Evolutionary conservation across 2,329 filamentous ascomycete species (phyloP), one percentile per base, ranked within the genome.

Genomic region (Elsinoe necatrix): DNA sequence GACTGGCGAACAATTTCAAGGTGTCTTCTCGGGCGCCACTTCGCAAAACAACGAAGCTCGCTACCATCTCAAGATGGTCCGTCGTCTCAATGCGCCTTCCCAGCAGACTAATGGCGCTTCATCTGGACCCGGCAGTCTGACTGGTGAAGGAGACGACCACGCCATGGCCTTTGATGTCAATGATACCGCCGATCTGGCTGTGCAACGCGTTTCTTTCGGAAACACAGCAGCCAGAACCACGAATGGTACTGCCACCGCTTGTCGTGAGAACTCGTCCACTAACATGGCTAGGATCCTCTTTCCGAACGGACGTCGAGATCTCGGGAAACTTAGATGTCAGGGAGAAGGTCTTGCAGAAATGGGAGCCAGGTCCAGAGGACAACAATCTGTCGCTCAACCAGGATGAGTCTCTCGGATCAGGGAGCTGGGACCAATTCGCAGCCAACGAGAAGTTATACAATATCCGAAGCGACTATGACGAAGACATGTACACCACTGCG

Each of bases 351-450:
- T 77, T 97, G 39, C 84, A 95, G 67, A 84, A 80, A 64, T 97
- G 91, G 90, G 82, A 90, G 56, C 83, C 88, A 5, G 84, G 78
- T 14, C 70, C 76, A 3, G 83, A 85, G 60, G 70, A 81, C 39
- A 59, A 66, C 23, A 85, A 91, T 66, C 77, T 87, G 62, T 85
- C 86, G 48, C 77, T 96, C 21, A 39, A 25, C 41, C 39, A 48
- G 14, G 89, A 93, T 65, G 81, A 71, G 23, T 66, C 65, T 14
- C 57, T 62, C 12, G 69, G 66, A 25, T 62, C 45, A 58, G 67
- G 57, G 5, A 75, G 73, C 8, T 98, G 93, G 93, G 92, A 98
- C 69, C 93, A 98, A 70, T 98, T 98, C 67, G 87, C 88, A 58
- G 85, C 81, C 61, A 97, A 97, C 66, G 88, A 95, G 72, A 80